Evolutionary conservation across 169 alveolate species (phyloP).

Genomic region (Plasmodium gaboni): DNA sequence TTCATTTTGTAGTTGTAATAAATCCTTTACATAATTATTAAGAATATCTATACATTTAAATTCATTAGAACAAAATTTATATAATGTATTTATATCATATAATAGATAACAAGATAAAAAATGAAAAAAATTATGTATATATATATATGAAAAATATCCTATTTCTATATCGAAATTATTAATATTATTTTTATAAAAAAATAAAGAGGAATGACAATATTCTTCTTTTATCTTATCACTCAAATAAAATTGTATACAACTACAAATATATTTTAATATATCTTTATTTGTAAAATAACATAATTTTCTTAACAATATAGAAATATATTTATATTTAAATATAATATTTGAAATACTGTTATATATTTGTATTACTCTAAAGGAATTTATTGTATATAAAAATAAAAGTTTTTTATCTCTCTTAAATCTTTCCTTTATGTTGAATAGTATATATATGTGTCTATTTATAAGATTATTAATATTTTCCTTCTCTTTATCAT

Average conservation of each 20-base stretch:
- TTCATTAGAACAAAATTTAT: constrained; percentile 54
- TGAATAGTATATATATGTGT: constrained; percentile 1
- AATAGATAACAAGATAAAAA: constrained; percentile 46
- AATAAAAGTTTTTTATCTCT: constrained; percentile 45
- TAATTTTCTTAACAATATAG: constrained; percentile 19
- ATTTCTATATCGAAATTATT: constrained; percentile 40
- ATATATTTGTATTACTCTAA: constrained; percentile 64
- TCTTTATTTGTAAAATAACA: constrained; percentile 21
- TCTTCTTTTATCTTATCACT: constrained; percentile 12
- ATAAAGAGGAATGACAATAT: background rate
- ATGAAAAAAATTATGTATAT: constrained; percentile 47
- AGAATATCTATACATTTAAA: constrained; percentile 31
- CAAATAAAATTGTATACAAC: constrained; percentile 26
- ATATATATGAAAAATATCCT: constrained; percentile 59
- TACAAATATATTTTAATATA: constrained; percentile 25
- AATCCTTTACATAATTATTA: constrained; percentile 30
- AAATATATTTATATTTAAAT: constrained; percentile 57
- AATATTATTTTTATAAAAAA: constrained; percentile 9
- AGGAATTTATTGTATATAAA: constrained; percentile 56
- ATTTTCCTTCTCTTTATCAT: background rate
- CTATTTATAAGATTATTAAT: background rate
- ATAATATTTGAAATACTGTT: constrained; percentile 36
- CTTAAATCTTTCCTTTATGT: constrained; percentile 16
- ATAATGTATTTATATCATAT: constrained; percentile 37
- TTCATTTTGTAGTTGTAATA: constrained; percentile 9